Evolutionary conservation across 805 yeast species (phyloP), one percentile per base, ranked within the genome.

Genomic region (Clavispora carvajalis): DNA sequence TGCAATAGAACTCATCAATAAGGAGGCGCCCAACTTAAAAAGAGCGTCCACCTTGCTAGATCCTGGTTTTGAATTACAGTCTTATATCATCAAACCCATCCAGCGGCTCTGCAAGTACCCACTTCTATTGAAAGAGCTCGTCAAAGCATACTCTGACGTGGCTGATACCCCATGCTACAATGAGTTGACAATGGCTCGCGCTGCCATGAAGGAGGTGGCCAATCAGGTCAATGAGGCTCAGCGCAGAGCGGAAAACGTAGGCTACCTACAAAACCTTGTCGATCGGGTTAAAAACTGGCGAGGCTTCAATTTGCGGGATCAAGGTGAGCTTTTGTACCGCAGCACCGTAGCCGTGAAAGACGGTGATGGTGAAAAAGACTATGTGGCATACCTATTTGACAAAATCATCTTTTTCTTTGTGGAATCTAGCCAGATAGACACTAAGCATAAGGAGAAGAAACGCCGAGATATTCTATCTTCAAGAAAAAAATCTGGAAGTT

Each of bases 41-140:
- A 73, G 73, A 44, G 71, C 80, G 16, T 71, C 83, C 4, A 57
- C 67, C 16, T 63, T 89, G 29, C 79, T 90, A 44, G 91, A 82
- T 48, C 91, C 93, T 21, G 84, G 87, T 33, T 81, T 89, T 57
- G 99, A 91, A 60, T 71, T 93, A 39, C 98, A 86, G 58, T 81
- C 91, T 37, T 86, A 86, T 61, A 71, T 93, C 31, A 78, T 93
- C 52, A 93, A 91, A 60, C 99, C 99, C 0, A 87, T 93, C 28
- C 99, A 93, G 67, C 76, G 99, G 48, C 73, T 93, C n/a, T 87
- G 96, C 71, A 87, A 90, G 59, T 93, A 93, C 61, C 99, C 98
- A 2, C 65, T 93, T 38, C 69, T 93, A 36, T 64, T 93, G 38
- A 79, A 76, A 52, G 93, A 87, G 56, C 69, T 93, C 39, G 59